Evolutionary conservation across 345 rosid species (phyloP), one percentile per base, ranked within the genome.

Genomic region (Leavenworthia alabamica): DNA sequence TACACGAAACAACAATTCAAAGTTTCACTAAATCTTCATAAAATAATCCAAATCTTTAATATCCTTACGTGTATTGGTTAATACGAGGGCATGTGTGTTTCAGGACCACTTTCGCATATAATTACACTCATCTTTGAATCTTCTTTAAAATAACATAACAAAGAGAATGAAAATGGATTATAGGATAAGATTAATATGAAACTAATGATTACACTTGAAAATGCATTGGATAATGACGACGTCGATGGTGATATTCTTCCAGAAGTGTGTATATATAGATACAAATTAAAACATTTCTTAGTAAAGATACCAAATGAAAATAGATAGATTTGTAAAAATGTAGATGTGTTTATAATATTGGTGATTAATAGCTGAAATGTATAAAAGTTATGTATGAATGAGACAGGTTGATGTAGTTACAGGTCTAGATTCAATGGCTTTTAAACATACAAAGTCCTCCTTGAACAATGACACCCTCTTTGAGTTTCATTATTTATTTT

Each of bases 71-170:
- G 75, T 33, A 15, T 23, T 41, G 9, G 59, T 57, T 64, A 31
- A 64, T 50, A 24, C 3, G 19, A 64, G 39, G 61, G 20, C 75
- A 71, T 50, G 66, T 64, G 75, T 58, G n/a, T 23, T 57, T 63
- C 45, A 19, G 75, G 75, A 71, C 75, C 75, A 71, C 75, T 32
- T 49, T 42, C 45, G 66, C 66, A 49, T 43, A 71, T 56, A 33
- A 6, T 31, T 57, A 26, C 41, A 70, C 43, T 40, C 40, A 22
- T 47, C 20, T 28, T 51, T 31, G 16, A 60, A 60, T 70, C 42
- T 17, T 42, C 8, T 69, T 44, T 27, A 61, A 50, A 52, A 27
- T 69, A 61, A 12, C 7, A 20, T 11, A 51, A 46, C 50, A 19
- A 55, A 40, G 50, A 40, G 42, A 41, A 63, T 63, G 40, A 64